These are phyloP conservation scores for Pyrus hybrid DNA, from an alignment of 331 rosid genomes.

Conservation along the genomic window DNA sequence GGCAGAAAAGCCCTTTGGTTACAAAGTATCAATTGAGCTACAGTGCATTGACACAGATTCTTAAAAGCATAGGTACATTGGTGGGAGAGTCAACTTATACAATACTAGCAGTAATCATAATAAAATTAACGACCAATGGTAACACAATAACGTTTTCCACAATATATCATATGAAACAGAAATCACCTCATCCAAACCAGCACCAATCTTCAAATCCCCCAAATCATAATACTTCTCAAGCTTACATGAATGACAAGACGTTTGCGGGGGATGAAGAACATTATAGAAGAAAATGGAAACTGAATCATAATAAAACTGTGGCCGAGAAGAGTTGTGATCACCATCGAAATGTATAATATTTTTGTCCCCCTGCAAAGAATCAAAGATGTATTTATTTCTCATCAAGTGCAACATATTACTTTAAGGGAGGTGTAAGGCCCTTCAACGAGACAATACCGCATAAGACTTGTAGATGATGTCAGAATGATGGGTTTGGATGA, in stretches of 20 bases:
- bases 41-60: background rate
- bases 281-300: slow-evolving; percentile 95
- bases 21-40: background rate
- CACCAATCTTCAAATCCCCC: slow-evolving; percentile 77
- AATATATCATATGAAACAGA: background rate
- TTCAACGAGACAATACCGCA: slow-evolving; percentile 43
- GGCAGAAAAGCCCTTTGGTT: background rate
- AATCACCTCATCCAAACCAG: slow-evolving; percentile 77
- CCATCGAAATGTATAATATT: slow-evolving; percentile 87
- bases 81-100: background rate
- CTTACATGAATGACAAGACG: slow-evolving; percentile 48
- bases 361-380: slow-evolving; percentile 74
- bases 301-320: slow-evolving; percentile 93
- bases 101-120: background rate
- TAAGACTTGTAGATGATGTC: slow-evolving; percentile 68
- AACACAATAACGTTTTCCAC: background rate
- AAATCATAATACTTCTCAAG: slow-evolving; percentile 87
- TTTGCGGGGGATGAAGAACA: slow-evolving; percentile 84
- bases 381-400: slow-evolving; percentile 8
- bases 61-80: background rate
- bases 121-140: background rate
- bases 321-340: slow-evolving; percentile 94
- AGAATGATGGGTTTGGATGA: slow-evolving; percentile 80
- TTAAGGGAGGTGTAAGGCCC: slow-evolving; percentile 14
- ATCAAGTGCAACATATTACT: slow-evolving; percentile 8